phyloP scores from a whole-genome alignment of 257 asterid genomes.

The Rubia yunnanensis region DNA sequence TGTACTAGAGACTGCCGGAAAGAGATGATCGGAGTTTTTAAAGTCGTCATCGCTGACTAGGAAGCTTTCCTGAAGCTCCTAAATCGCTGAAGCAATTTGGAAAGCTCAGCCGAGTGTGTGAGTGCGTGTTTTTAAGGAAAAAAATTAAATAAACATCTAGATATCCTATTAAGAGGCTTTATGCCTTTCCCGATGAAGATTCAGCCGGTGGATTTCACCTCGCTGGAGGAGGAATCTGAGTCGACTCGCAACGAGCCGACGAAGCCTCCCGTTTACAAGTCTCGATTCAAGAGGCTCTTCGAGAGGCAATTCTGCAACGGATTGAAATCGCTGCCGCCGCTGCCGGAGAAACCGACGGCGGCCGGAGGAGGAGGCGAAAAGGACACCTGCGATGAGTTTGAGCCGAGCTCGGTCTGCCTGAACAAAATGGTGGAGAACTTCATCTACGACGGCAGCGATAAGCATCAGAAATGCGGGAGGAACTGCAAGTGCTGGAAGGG shows the following conservation, averaged over 20 bases:
- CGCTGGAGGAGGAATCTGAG: slow-evolving; percentile 24
- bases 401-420: slow-evolving; percentile 75
- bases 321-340: slow-evolving; percentile 27
- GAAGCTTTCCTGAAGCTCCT: not conserved
- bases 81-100: slow-evolving; percentile 6
- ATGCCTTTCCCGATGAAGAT: slow-evolving; percentile 62
- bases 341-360: slow-evolving; percentile 20
- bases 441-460: slow-evolving; percentile 59
- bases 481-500: slow-evolving; percentile 73
- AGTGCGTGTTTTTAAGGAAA: not conserved
- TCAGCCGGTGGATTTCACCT: slow-evolving; percentile 63
- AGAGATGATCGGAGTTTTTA: slow-evolving; percentile 15
- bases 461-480: slow-evolving; percentile 44
- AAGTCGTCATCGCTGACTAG: slow-evolving; percentile 23
- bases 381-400: slow-evolving; percentile 54
- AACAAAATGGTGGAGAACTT: slow-evolving; percentile 82
- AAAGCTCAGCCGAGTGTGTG: not conserved
- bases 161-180: not conserved
- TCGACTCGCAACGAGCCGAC: slow-evolving; percentile 33
- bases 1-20: not conserved
- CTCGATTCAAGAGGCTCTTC: slow-evolving; percentile 72
- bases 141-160: not conserved
- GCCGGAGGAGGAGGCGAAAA: slow-evolving; percentile 24
- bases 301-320: slow-evolving; percentile 66
- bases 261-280: slow-evolving; percentile 39